These are phyloP conservation scores for Tricholoma hemisulphureum DNA, from an alignment of 768 basidiomycete genomes.

Conservation along the genomic window DNA sequence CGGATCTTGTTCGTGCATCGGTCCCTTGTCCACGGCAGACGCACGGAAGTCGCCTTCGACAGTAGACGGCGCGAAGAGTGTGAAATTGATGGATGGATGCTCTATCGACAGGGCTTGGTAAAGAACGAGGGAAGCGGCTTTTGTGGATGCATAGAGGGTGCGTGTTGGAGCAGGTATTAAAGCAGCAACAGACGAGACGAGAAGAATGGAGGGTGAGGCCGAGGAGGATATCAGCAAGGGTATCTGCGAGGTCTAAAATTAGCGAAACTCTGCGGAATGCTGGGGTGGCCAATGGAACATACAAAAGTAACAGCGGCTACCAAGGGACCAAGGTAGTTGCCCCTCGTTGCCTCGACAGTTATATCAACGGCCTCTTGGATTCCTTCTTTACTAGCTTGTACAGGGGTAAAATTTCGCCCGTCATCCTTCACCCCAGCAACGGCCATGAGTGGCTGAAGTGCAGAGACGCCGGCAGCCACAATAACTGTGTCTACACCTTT, in stretches of 20 bases:
- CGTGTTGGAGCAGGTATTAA: slow-evolving; percentile 85
- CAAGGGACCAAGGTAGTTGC: slow-evolving; percentile 72
- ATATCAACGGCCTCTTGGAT: slow-evolving; percentile 58
- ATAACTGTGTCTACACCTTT: slow-evolving; percentile 79
- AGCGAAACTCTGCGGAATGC: neutral
- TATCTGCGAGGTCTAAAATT: slow-evolving; percentile 47
- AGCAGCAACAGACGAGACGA: slow-evolving; percentile 77
- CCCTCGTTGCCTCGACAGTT: slow-evolving; percentile 52
- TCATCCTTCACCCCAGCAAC: slow-evolving; percentile 55
- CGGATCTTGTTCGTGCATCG: slow-evolving; percentile 49
- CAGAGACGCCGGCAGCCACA: slow-evolving; percentile 81
- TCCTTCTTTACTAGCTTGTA: slow-evolving; percentile 49
- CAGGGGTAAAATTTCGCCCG: slow-evolving; percentile 28
- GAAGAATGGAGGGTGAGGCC: slow-evolving; percentile 65
- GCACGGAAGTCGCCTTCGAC: slow-evolving; percentile 79
- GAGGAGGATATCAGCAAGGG: slow-evolving; percentile 71
- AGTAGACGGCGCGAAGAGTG: slow-evolving; percentile 62
- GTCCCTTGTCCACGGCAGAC: slow-evolving; percentile 65
- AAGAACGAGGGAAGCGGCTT: slow-evolving; percentile 73
- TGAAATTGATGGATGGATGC: slow-evolving; percentile 66
- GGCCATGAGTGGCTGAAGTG: slow-evolving; percentile 71
- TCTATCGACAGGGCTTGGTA: slow-evolving; percentile 81
- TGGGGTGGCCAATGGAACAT: slow-evolving; percentile 22
- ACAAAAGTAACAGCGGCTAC: slow-evolving; percentile 72
- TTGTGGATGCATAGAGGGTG: slow-evolving; percentile 79